Base-by-base conservation (phyloP, 2,329 filamentous ascomycete genomes). In the Colletotrichum karsti region DNA sequence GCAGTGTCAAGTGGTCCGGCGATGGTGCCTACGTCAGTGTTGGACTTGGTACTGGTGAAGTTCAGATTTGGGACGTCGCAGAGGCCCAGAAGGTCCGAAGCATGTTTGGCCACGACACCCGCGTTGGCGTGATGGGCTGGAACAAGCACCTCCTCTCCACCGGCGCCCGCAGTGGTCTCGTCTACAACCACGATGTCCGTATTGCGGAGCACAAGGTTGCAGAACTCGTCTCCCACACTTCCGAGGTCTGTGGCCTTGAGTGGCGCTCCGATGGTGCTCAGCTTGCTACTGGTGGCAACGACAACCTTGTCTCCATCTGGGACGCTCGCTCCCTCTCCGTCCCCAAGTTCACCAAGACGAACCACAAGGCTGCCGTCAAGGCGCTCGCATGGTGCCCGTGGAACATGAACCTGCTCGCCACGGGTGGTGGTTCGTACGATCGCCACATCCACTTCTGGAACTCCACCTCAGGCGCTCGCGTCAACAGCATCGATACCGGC, bases 381-480 rank as follows among this genome's bases (percentile, higher is more conserved):
- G 96, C 96, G 67, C 90, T 99, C 50, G 93, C 94, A 71, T 99
- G 96, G 96, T 99, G 96, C 87, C 96, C 96, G 46, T 99, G 96
- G 96, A 96, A 97, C 84, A 91, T 93, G 81, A 98, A 98, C 87
- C 90, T 98, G 55, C 92, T 99, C 53, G 96, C 96, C 65, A 98
- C 96, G 46, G 96, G 96, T 64, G 96, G 96, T 77, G 96, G 96
- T 73, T 97, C 94, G 46, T 97, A 98, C 81, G 96, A 99, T 80
- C 93, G 94, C 74, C 93, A 98, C 83, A 99, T 99, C 81, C 96
- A 99, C 86, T 99, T 99, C 89, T 99, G 96, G 96, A 99, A 99
- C 88, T 97, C 95, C 51, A 98, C 96, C 22, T 97, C 95, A 5
- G 96, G 96, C 69, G 95, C 96, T 59, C 93, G 96, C 74, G 95